Base-by-base conservation (phyloP, 2,329 filamentous ascomycete genomes). In the Cadophora malorum region DNA sequence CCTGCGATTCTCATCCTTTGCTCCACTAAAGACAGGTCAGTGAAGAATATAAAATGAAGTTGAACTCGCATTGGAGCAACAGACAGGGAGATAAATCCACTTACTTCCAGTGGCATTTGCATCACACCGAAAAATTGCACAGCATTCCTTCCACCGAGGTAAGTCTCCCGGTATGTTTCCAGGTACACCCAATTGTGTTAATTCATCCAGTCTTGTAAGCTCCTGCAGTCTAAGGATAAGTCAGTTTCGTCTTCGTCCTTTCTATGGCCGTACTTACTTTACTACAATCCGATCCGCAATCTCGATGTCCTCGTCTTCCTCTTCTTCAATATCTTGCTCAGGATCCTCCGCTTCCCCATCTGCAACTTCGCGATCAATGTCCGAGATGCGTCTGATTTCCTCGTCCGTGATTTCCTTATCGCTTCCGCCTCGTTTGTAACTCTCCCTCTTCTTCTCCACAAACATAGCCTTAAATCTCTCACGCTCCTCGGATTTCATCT, bases 121-220 rank as follows among this genome's bases (percentile, higher is more conserved):
- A 35, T 73, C 62, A 9, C 71, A 63, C 7, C 70, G 62, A 56
- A 74, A 74, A 33, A 73, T 53, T 2, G n/a, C n/a, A 31, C 72
- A 73, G 47, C 68, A 71, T 7, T 70, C 66, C 12, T 61, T 23
- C 72, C 72, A 74, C 4, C 50, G 50, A 64, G 21, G 25, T 3
- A 21, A 7, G 10, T n/a, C 45, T 3, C 56, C 52, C 4, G 38
- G 12, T 0, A 16, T 31, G 12, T 50, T n/a, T 1, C 52, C 33
- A 10, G 21, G 58, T 14, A n/a, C 35, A 4, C 53, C n/a, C 0
- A 72, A 28, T 61, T 71, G 69, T 14, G 53, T 50, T 12, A 72
- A 49, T 12, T 59, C 60, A 3, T 52, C 28, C 2, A 59, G 35
- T 35, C 69, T 69, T 28, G 62, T 65, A n/a, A 74, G 65, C 10